phyloP scores from a whole-genome alignment of 306 rosid genomes.

The Sicyos baderoa region DNA sequence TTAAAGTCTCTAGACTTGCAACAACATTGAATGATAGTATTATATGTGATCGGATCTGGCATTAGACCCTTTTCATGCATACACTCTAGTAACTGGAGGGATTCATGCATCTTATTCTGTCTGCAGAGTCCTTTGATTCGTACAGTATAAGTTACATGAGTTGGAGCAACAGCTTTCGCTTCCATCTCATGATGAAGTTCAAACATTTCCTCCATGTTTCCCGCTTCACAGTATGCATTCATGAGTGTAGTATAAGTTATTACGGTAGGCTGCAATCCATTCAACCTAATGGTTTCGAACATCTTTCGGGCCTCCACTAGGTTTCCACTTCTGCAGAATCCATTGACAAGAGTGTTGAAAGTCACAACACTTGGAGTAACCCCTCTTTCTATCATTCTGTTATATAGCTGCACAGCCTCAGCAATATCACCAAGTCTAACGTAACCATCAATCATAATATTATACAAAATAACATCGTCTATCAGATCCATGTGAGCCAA shows the following conservation, averaged over 20 bases:
- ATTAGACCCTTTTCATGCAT: constrained; percentile 33
- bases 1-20: constrained; percentile 35
- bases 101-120: constrained; percentile 29
- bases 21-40: constrained; percentile 35
- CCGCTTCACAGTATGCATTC: constrained; percentile 39
- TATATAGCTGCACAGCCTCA: constrained; percentile 34
- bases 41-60: constrained; percentile 46
- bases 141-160: constrained; percentile 39
- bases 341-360: constrained; percentile 38
- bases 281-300: constrained; percentile 29
- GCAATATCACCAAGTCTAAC: constrained; percentile 28
- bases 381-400: constrained; percentile 29
- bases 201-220: constrained; percentile 29
- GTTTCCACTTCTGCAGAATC: constrained; percentile 38
- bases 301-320: constrained; percentile 32
- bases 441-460: constrained; percentile 43
- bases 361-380: constrained; percentile 37
- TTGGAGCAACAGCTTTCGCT: constrained; percentile 28
- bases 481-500: constrained; percentile 14
- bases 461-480: constrained; percentile 37
- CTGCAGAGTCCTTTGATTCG: constrained; percentile 45
- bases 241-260: constrained; percentile 45
- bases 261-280: constrained; percentile 33
- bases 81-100: constrained; percentile 28
- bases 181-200: constrained; percentile 35